Conservation (phyloP, 2,329 filamentous ascomycete genomes). For the Cladorrhinum sp. region DNA sequence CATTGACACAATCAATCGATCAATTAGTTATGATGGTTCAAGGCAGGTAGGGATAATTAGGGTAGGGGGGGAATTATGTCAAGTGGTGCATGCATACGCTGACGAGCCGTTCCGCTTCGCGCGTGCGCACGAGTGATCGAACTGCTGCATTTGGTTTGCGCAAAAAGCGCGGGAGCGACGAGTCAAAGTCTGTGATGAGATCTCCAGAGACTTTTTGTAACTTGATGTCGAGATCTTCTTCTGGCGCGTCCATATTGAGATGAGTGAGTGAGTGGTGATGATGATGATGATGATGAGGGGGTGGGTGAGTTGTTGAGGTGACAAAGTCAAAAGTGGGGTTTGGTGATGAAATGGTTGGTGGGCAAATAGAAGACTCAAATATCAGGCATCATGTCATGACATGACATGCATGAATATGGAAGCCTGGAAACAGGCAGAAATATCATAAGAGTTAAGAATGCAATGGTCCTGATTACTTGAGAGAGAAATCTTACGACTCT, state of each 20-base stretch:
- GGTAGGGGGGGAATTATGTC: no score
- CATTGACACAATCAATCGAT: no score
- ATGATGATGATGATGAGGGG: background rate
- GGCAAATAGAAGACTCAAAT: background rate
- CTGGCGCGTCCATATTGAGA: constrained; percentile 55
- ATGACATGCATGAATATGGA: background rate
- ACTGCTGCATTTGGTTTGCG: constrained; percentile 1
- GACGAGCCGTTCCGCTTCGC: constrained; percentile 24
- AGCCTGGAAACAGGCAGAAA: background rate
- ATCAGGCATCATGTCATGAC: background rate
- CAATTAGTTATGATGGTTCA: no score
- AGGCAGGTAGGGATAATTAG: background rate
- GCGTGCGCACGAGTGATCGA: constrained; percentile 22
- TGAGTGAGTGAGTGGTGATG: background rate
- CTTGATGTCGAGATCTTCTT: constrained; percentile 59
- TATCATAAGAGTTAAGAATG: background rate
- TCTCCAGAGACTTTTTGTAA: constrained; percentile 60
- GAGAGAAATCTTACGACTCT: background rate
- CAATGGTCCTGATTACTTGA: background rate
- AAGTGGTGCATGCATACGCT: no score
- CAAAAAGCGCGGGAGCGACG: constrained; percentile 50
- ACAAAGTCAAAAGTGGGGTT: background rate
- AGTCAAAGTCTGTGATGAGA: constrained; percentile 57
- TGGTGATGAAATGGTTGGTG: background rate
- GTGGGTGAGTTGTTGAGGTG: background rate